phyloP scores from a whole-genome alignment of 108 stramenopile species.

The Seminavis robusta region DNA sequence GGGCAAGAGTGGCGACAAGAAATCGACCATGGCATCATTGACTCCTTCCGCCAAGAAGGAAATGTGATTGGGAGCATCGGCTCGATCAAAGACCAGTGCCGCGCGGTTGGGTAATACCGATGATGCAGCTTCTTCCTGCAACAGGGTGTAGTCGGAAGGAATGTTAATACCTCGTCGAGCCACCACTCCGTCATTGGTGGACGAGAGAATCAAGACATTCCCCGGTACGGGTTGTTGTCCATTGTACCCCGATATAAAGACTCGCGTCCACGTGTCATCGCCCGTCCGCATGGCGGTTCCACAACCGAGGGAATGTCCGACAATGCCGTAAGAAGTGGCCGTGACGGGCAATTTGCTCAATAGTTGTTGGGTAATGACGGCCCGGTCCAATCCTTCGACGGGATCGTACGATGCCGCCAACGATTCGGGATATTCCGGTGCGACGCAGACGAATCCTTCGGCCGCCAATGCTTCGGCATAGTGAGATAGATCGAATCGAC shows the following conservation, averaged over 20 bases:
- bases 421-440: slow-evolving; percentile 73
- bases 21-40: slow-evolving; percentile 72
- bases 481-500: slow-evolving; percentile 69
- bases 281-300: slow-evolving; percentile 60
- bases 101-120: slow-evolving; percentile 21
- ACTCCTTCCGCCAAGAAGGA: slow-evolving; percentile 64
- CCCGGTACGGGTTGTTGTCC: slow-evolving; percentile 17
- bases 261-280: slow-evolving; percentile 65
- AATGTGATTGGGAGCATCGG: slow-evolving; percentile 75
- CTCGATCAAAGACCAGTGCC: slow-evolving; percentile 48
- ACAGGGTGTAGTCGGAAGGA: slow-evolving; percentile 10
- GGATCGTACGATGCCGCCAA: slow-evolving; percentile 65
- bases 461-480: slow-evolving; percentile 64
- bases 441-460: slow-evolving; percentile 56
- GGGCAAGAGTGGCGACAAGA: slow-evolving; percentile 71
- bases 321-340: slow-evolving; percentile 45
- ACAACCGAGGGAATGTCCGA: slow-evolving; percentile 75
- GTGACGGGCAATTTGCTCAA: slow-evolving; percentile 25
- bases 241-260: slow-evolving; percentile 56
- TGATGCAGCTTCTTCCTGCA: background rate
- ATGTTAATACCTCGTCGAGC: no score
- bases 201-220: slow-evolving; percentile 37
- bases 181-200: slow-evolving; percentile 64
- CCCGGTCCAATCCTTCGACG: slow-evolving; percentile 47
- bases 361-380: slow-evolving; percentile 36